Evolutionary conservation across 2,329 filamentous ascomycete species (phyloP), one percentile per base, ranked within the genome.

Genomic region (Mariannaea elegans): DNA sequence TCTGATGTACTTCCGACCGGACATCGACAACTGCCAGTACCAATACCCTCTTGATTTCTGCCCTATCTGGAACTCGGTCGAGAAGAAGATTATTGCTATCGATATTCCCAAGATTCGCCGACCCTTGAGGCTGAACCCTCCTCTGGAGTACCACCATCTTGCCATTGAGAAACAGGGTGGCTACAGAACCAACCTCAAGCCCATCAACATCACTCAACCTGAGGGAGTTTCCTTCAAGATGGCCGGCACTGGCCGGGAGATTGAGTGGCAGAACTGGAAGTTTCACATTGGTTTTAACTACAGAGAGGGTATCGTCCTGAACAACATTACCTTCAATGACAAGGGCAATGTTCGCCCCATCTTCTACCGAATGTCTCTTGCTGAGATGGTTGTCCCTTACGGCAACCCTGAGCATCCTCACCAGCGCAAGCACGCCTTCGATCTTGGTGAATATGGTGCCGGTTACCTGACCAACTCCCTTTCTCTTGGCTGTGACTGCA

Each of bases 261-360:
- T 97, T 49, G 87, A 88, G 65, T 97, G 94, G 94, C 93, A 97
- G 76, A 97, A 96, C 73, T 97, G 93, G 91, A 94, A 87, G 70
- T 87, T 97, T 65, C 94, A 97, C 75, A 87, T 97, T 59, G 94
- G 94, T 21, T 97, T 97, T 85, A 97, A 97, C 82, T 95, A 97
- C 80, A 87, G 92, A 23, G 94, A 97, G 77, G 94, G 94, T 19
- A 90, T 97, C 67, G 91, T 97, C 2, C 82, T 97, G 7, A 95
- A 91, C 76, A 93, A 97, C 78, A 93, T 97, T 73, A 91, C 89
- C 3, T 97, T 90, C 78, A 94, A 93, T 68, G 94, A 97, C 77
- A 91, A 92, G 76, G 89, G 92, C 44, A 89, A 80, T 41, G 82
- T 89, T 31, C 84, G 94, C 29, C 90, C 92, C 1, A 83, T 96